Conservation (phyloP, 75 land plant species). For the Isoetes taiwanensis region DNA sequence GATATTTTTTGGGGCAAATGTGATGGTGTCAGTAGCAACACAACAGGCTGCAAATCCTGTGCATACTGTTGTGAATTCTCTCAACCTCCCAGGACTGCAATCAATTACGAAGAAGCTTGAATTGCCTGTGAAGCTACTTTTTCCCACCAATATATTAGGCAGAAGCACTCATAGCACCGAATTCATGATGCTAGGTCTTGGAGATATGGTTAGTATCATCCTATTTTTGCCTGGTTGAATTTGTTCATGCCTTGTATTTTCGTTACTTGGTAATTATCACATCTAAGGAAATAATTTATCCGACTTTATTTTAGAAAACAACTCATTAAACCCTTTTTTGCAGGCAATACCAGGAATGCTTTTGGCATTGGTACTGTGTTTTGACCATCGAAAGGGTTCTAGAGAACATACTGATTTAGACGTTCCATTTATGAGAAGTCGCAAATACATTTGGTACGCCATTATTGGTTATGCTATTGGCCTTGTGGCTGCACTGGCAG, state of each 20-base stretch:
- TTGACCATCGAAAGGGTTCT: slow-evolving; percentile 62
- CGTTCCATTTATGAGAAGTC: slow-evolving; percentile 24
- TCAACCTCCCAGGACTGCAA: slow-evolving; percentile 78
- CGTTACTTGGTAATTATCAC: background rate
- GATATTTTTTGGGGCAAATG: slow-evolving; percentile 87
- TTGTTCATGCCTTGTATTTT: background rate
- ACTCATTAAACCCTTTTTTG: slow-evolving; percentile 11
- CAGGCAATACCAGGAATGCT: slow-evolving; percentile 98
- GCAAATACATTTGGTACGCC: slow-evolving; percentile 69
- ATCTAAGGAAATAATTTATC: background rate
- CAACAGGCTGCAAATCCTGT: slow-evolving; percentile 87
- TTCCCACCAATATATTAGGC: slow-evolving; percentile 72
- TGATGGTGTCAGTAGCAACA: slow-evolving; percentile 95
- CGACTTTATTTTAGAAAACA: background rate
- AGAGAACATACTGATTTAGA: slow-evolving; percentile 31
- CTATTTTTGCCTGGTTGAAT: background rate
- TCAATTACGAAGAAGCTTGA: slow-evolving; percentile 72
- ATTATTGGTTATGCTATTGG: slow-evolving; percentile 75
- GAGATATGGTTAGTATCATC: slow-evolving; percentile 62
- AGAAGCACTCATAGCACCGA: slow-evolving; percentile 37
- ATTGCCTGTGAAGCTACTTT: slow-evolving; percentile 84
- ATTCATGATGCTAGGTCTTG: slow-evolving; percentile 91
- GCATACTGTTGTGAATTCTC: slow-evolving; percentile 62
- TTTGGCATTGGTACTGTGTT: slow-evolving; percentile 75
- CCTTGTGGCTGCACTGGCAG: slow-evolving; percentile 64